These are phyloP conservation scores for Phalaenopsis equestris DNA, from an alignment of 106 monocot species.

Conservation along the genomic window DNA sequence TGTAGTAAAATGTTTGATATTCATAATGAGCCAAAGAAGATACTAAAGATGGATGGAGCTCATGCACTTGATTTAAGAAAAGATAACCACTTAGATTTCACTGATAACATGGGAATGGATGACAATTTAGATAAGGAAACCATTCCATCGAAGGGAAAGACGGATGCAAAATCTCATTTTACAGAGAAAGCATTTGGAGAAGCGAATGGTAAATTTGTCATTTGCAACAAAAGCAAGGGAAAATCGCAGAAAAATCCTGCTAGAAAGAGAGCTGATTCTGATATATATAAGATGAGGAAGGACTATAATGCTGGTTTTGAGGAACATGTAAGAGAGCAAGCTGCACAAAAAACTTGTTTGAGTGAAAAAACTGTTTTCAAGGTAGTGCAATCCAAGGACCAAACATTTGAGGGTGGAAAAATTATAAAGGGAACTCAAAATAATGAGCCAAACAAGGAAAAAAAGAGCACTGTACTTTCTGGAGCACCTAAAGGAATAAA, in stretches of 20 bases:
- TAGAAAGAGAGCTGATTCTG: slow-evolving; percentile 12
- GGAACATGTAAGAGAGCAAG: slow-evolving; percentile 19
- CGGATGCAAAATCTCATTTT: slow-evolving; percentile 19
- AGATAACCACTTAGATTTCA: slow-evolving; percentile 11
- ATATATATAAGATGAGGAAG: slow-evolving; percentile 18
- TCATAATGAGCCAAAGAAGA: slow-evolving; percentile 17
- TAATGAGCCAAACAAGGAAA: slow-evolving; percentile 24
- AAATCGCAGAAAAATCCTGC: slow-evolving; percentile 23
- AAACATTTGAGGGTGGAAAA: slow-evolving; percentile 23
- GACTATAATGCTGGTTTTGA: slow-evolving; percentile 18
- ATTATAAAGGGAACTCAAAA: slow-evolving; percentile 24
- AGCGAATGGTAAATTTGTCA: slow-evolving; percentile 14
- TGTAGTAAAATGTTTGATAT: not conserved
- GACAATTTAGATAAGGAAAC: slow-evolving; percentile 22
- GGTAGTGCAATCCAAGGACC: slow-evolving; percentile 20
- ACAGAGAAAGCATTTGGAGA: slow-evolving; percentile 16
- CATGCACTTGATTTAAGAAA: slow-evolving; percentile 13
- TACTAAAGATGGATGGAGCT: slow-evolving; percentile 4
- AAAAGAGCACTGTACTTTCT: slow-evolving; percentile 15
- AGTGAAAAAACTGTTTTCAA: slow-evolving; percentile 25
- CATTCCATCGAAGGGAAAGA: slow-evolving; percentile 15
- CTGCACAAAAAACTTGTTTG: slow-evolving; percentile 15
- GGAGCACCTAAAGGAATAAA: slow-evolving; percentile 32
- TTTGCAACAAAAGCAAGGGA: slow-evolving; percentile 9
- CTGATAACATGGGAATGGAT: slow-evolving; percentile 11